A percentile compares a stretch with the other conserved stretches of the same genome.
These are phyloP conservation scores for Vaccinium corymbosum DNA, from an alignment of 148 eudicot genomes.

Conservation along the genomic window DNA sequence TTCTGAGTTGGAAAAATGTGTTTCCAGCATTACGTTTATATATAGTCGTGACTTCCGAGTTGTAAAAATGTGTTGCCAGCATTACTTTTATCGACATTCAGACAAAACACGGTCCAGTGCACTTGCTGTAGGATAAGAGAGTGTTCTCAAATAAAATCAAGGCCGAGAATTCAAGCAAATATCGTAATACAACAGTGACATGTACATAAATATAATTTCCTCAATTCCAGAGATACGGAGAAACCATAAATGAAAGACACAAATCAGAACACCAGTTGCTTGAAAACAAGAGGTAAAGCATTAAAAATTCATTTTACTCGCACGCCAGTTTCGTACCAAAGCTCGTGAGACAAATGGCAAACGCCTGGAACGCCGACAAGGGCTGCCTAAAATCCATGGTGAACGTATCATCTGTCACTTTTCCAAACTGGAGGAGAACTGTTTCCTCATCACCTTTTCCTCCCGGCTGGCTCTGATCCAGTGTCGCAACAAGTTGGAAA, in stretches of 20 bases:
- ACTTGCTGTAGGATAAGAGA: background rate
- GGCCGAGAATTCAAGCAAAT: background rate
- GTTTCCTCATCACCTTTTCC: conserved; percentile 88
- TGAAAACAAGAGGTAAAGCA: background rate
- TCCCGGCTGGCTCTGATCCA: conserved; percentile 82
- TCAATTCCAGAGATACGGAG: background rate
- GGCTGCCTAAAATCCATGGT: conserved; percentile 98
- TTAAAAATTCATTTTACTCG: conserved; percentile 6
- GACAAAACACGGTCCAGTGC: background rate
- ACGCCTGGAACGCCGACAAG: conserved; percentile 88
- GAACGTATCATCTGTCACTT: conserved; percentile 79
- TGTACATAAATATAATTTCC: background rate
- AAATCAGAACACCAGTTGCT: background rate
- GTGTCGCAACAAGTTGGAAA: conserved; percentile 79
- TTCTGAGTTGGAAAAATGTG: too few species aligned
- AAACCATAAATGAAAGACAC: background rate
- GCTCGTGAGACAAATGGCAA: conserved; percentile 93
- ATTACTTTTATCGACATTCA: background rate
- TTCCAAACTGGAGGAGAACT: conserved; percentile 92
- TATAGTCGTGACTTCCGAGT: background rate
- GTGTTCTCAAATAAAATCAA: background rate
- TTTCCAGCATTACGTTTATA: too few species aligned
- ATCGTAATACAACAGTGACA: background rate
- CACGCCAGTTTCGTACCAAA: conserved; percentile 93
- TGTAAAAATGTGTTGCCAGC: background rate